Conservation (phyloP, 352 stramenopile genomes). For the Phytopythium oedochilum region DNA sequence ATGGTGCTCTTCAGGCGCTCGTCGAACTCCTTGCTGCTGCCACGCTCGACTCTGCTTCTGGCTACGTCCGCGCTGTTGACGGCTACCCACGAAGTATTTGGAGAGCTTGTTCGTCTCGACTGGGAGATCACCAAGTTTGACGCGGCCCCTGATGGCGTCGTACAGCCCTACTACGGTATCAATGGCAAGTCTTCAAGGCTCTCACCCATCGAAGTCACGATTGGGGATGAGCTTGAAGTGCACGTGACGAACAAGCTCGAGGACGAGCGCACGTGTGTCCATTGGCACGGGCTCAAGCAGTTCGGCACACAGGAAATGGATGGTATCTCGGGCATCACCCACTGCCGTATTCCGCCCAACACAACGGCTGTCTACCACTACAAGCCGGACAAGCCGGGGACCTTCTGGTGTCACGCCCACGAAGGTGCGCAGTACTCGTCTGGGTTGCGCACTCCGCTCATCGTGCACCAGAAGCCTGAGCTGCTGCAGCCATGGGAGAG, state of each 20-base stretch:
- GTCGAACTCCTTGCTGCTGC: not conserved
- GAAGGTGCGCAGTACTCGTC: slow-evolving; percentile 39
- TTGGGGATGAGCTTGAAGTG: slow-evolving; percentile 31
- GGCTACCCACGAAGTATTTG: not conserved
- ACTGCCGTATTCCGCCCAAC: slow-evolving; percentile 36
- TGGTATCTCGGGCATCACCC: slow-evolving; percentile 36
- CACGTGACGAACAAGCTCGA: slow-evolving; percentile 30
- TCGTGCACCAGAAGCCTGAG: slow-evolving; percentile 23
- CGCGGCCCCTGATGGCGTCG: slow-evolving; percentile 16
- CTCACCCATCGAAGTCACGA: slow-evolving; percentile 22
- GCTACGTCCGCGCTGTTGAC: slow-evolving; percentile 9
- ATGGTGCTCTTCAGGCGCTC: not conserved
- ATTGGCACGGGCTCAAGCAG: slow-evolving; percentile 43
- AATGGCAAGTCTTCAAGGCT: slow-evolving; percentile 24
- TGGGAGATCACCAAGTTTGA: slow-evolving; percentile 19
- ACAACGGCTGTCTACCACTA: slow-evolving; percentile 37
- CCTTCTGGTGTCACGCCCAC: slow-evolving; percentile 42
- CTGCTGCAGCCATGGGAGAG: slow-evolving; percentile 27
- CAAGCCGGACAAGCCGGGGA: slow-evolving; percentile 34
- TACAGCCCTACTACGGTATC: slow-evolving; percentile 18
- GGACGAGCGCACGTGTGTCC: slow-evolving; percentile 27
- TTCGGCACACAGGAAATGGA: slow-evolving; percentile 40
- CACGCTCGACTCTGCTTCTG: not conserved
- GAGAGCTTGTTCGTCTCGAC: slow-evolving; percentile 2
- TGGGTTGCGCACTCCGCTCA: slow-evolving; percentile 33